Evolutionary conservation across 495 filamentous ascomycete genomes (phyloP), one percentile per base, ranked within the genome.

Genomic region (Chaetomium tenue): DNA sequence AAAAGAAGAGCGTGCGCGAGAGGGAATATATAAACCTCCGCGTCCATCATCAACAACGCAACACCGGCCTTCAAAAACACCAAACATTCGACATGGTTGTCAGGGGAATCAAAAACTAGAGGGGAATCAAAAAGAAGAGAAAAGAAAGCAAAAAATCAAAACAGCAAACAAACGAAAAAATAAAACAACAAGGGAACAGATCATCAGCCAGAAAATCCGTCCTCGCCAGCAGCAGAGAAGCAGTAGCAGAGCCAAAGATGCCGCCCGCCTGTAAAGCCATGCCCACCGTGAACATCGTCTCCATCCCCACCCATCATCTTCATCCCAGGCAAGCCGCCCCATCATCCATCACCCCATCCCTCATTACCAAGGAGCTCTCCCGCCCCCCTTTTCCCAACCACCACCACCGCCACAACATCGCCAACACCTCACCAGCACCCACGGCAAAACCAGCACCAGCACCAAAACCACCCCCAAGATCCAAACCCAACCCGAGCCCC

Each of bases 141-240:
- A 56, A 47, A 48, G 51, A 57, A 66, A 51, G n/a, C n/a, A 68
- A 62, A 68, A 67, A 30, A 30, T 6, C 28, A 7, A 37, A 37
- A 37, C 33, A 37, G 28, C 18, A 65, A 62, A 47, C 65, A 12
- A 61, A 68, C 58, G 64, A 68, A 66, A 67, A 61, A 59, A 61
- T 63, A 40, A 50, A 44, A 37, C 2, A 55, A 37, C 5, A 50
- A 20, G 59, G 50, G 44, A 58, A 50, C 12, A 40, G 39, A 48
- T 28, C 39, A 20, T 18, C 13, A n/a, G 25, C 40, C 39, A 59
- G 48, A 52, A 47, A 47, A 52, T 26, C 48, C 48, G 11, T 26
- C 48, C 48, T 52, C 23, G 15, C 20, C 33, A 26, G 51, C 40
- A 39, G 28, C 47, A 56, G 40, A 18, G 63, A 13, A 46, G 33